A percentile compares a stretch with the other conserved stretches of the same genome.
phyloP scores from a whole-genome alignment of 1,139 yeast genomes.

The Suhomyces bolitotheri region DNA sequence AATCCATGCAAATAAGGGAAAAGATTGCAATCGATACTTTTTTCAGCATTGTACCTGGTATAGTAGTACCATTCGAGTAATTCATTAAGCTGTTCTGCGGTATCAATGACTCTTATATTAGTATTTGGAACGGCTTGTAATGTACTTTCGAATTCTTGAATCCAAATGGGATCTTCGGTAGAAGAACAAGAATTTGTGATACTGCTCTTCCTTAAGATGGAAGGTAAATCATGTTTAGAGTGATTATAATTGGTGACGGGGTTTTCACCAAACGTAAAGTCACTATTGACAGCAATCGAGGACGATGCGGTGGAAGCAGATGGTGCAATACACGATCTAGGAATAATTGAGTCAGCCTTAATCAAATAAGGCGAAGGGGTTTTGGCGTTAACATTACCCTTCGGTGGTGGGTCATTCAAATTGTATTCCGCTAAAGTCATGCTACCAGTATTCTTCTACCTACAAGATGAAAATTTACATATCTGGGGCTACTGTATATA shows the following conservation, averaged over 20 bases:
- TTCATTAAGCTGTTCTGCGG: slow-evolving; percentile 18
- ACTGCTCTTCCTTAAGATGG: slow-evolving; percentile 17
- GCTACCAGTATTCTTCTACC: neutral
- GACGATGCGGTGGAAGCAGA: slow-evolving; percentile 14
- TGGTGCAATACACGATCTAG: slow-evolving; percentile 20
- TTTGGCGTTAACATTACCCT: slow-evolving; percentile 5
- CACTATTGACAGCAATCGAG: slow-evolving; percentile 12
- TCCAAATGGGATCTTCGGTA: slow-evolving; percentile 12
- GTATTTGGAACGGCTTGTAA: slow-evolving; percentile 14
- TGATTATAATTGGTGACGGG: slow-evolving; percentile 11
- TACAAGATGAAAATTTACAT: too few relatives aligned
- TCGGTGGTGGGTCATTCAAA: slow-evolving; percentile 21
- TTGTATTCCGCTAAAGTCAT: slow-evolving; percentile 14
- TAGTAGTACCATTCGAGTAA: slow-evolving; percentile 32
- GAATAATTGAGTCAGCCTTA: slow-evolving; percentile 17
- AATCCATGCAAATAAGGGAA: slow-evolving; percentile 45
- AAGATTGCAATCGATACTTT: slow-evolving; percentile 12
- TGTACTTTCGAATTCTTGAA: slow-evolving; percentile 14
- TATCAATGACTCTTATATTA: slow-evolving; percentile 16
- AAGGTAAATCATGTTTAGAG: slow-evolving; percentile 10
- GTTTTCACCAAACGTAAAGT: slow-evolving; percentile 7
- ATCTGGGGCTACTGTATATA: neutral
- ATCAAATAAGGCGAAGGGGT: slow-evolving; percentile 11
- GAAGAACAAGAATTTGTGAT: slow-evolving; percentile 9
- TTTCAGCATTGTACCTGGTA: slow-evolving; percentile 5